These are phyloP conservation scores for Claviceps digitariae DNA, from an alignment of 2,329 filamentous ascomycete species.

Conservation along the genomic window DNA sequence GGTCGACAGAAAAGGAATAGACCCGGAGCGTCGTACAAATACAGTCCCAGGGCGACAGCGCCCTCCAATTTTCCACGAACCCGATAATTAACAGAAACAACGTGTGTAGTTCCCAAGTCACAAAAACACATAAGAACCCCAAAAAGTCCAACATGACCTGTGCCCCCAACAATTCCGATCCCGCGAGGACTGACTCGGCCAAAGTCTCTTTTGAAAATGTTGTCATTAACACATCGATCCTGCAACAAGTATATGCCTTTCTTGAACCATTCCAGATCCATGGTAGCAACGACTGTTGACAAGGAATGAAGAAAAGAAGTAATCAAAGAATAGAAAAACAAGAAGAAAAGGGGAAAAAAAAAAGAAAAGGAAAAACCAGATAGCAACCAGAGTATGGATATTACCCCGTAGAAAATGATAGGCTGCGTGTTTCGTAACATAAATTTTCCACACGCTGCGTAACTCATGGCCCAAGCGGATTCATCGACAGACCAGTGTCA, in stretches of 20 bases:
- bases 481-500: neutral
- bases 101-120: neutral
- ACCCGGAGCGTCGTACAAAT: conserved; percentile 2
- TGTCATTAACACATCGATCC: conserved; percentile 1
- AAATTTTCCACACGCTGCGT: neutral
- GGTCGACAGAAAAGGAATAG: neutral
- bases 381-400: neutral
- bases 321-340: neutral
- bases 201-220: neutral
- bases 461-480: neutral
- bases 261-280: conserved; percentile 3
- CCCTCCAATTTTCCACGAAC: neutral
- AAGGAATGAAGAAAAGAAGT: neutral
- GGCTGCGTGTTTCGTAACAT: neutral
- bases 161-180: neutral
- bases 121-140: neutral
- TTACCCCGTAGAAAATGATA: neutral
- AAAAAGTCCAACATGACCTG: neutral
- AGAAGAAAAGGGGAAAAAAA: neutral
- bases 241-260: neutral
- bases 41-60: neutral
- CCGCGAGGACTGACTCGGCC: neutral
- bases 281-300: neutral
- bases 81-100: neutral
- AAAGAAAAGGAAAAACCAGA: neutral